Percentiles rank a stretch among this genome's conserved stretches.
These are phyloP conservation scores for Larix kaempferi DNA, from an alignment of 75 land plant genomes.

Conservation along the genomic window DNA sequence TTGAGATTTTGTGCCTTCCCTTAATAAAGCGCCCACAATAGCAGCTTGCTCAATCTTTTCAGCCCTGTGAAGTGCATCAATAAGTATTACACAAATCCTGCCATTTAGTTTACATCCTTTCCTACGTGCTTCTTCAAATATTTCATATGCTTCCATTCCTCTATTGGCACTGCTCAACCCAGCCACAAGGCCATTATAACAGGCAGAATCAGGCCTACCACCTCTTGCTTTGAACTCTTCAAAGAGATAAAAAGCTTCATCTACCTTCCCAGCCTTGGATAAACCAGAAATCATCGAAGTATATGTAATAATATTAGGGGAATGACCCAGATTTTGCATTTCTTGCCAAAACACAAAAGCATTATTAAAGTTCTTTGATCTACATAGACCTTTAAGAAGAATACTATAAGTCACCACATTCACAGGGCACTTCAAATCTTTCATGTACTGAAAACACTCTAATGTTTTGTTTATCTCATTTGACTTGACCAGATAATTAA, in stretches of 20 bases:
- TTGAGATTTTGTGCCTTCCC: slow-evolving; percentile 3
- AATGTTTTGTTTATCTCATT: slow-evolving; percentile 8
- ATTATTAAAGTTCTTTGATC: slow-evolving; percentile 8
- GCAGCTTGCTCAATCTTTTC: slow-evolving; percentile 5
- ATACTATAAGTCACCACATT: slow-evolving; percentile 27
- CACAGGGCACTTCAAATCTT: slow-evolving; percentile 15
- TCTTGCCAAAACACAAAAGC: slow-evolving; percentile 17
- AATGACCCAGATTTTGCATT: slow-evolving; percentile 19
- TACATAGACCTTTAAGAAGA: slow-evolving; percentile 18
- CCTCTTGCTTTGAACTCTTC: slow-evolving; percentile 2
- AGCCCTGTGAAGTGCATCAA: slow-evolving; percentile 3
- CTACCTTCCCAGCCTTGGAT: neutral
- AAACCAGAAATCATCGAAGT: slow-evolving; percentile 16
- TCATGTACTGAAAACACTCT: slow-evolving; percentile 9
- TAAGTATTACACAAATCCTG: neutral
- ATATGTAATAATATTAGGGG: slow-evolving; percentile 28
- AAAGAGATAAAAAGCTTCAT: slow-evolving; percentile 5
- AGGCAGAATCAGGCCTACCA: slow-evolving; percentile 1
- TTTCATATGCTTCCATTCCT: slow-evolving; percentile 4
- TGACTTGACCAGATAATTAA: slow-evolving; percentile 64
- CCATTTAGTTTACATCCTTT: slow-evolving; percentile 1
- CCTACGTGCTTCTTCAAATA: neutral
- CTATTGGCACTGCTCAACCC: neutral
- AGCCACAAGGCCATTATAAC: neutral
- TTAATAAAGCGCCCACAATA: neutral